Percentiles rank a stretch among this genome's conserved stretches.
Conservation (phyloP, 1,284 basidiomycete species). For the Mycena sp. region DNA sequence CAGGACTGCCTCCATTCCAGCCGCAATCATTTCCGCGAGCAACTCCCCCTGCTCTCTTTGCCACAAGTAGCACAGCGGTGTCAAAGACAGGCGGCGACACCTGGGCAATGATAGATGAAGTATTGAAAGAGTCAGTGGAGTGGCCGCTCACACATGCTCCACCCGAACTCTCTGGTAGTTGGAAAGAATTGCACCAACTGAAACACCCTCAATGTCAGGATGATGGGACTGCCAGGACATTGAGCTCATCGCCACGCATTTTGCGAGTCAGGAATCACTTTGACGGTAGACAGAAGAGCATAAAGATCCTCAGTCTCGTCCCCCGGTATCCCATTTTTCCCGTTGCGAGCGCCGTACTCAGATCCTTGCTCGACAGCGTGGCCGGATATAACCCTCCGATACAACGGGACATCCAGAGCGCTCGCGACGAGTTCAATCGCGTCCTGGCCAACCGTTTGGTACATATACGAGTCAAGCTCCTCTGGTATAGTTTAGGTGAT, state of each 20-base stretch:
- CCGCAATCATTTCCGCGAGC: conserved; percentile 86
- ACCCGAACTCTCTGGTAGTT: conserved; percentile 98
- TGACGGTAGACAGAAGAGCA: conserved; percentile 79
- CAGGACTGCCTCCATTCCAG: conserved; percentile 84
- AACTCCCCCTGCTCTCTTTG: conserved; percentile 89
- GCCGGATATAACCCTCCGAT: conserved; percentile 84
- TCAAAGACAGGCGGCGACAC: conserved; percentile 84
- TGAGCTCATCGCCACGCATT: conserved; percentile 5
- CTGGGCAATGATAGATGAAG: conserved; percentile 49
- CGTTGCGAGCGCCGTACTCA: conserved; percentile 82
- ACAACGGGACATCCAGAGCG: conserved; percentile 89
- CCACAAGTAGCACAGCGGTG: conserved; percentile 93
- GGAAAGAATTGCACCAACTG: conserved; percentile 96
- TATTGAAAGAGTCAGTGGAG: neutral
- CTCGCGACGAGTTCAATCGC: conserved; percentile 89
- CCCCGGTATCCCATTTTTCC: conserved; percentile 62
- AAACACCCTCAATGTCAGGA: conserved; percentile 88
- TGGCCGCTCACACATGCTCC: conserved; percentile 86
- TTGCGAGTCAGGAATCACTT: conserved; percentile 59
- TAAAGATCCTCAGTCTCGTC: conserved; percentile 98
- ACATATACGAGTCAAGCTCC: conserved; percentile 98
- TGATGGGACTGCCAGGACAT: conserved; percentile 65
- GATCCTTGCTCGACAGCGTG: conserved; percentile 82
- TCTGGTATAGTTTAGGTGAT: conserved; percentile 61
- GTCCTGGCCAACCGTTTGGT: conserved; percentile 98